Base-by-base conservation (phyloP, 768 basidiomycete genomes). In the Boletus eberwhitei region DNA sequence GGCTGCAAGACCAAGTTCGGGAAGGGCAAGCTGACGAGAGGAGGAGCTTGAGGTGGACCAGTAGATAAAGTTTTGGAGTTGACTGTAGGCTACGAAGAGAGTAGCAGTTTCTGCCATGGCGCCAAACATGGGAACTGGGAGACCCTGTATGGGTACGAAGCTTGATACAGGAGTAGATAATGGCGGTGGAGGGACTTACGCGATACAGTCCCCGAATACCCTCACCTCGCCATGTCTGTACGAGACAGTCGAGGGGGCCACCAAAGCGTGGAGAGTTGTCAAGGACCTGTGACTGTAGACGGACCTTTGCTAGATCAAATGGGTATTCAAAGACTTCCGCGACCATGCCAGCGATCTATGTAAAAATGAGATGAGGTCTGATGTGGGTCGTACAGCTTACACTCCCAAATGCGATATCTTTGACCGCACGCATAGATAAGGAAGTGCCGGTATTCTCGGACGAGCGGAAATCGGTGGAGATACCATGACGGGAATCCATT, bases 281-380 rank as follows among this genome's bases (percentile, higher is more conserved):
- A n/a, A n/a, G n/a, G n/a, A n/a, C n/a, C n/a, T n/a, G n/a, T n/a
- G n/a, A n/a, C n/a, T n/a, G n/a, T n/a, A 97, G 76, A 47, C 92
- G 83, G 56, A 98, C 93, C 74, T 95, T 95, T 59, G 90, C 88
- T 36, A 96, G n/a, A n/a, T n/a, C n/a, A n/a, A n/a, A n/a, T n/a
- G n/a, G n/a, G n/a, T n/a, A n/a, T n/a, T n/a, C n/a, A n/a, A n/a
- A n/a, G n/a, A n/a, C n/a, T n/a, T n/a, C n/a, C n/a, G n/a, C n/a
- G n/a, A n/a, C n/a, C n/a, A n/a, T n/a, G n/a, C n/a, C n/a, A n/a
- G n/a, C n/a, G n/a, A n/a, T n/a, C n/a, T 24, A 24, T 4, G 4
- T 4, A 24, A 50, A 41, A 42, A 35, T 48, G 19, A 41, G 53
- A 37, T 8, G 26, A 24, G 13, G 13, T 40, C 21, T 24, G 24